Percentiles rank a stretch among this genome's conserved stretches.
Conservation (phyloP, 352 stramenopile genomes). For the Phytophthora agathidicida region DNA sequence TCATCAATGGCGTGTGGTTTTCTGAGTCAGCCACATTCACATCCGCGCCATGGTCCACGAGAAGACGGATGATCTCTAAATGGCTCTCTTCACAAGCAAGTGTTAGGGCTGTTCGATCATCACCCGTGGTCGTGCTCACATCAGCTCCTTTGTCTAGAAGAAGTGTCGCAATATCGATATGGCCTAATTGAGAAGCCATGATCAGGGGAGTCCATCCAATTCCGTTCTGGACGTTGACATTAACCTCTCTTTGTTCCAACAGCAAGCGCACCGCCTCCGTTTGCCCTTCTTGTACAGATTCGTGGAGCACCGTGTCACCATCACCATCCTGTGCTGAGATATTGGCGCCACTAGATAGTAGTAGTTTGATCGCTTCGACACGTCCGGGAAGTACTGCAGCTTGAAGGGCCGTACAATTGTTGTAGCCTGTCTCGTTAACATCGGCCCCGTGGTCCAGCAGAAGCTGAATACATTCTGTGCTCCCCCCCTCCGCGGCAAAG, state of each 20-base stretch:
- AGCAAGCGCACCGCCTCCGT: background rate
- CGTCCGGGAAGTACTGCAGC: background rate
- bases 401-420: conserved; percentile 4
- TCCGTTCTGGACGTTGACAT: background rate
- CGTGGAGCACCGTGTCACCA: conserved; percentile 4
- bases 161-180: conserved; percentile 9
- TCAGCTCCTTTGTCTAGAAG: conserved; percentile 5
- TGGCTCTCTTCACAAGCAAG: conserved; percentile 10
- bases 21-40: conserved; percentile 3
- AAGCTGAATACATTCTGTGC: background rate
- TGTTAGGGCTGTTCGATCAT: background rate
- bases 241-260: background rate
- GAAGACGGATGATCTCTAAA: conserved; percentile 6
- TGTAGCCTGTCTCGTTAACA: background rate
- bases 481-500: background rate
- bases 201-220: conserved; percentile 12
- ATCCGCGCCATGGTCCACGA: conserved; percentile 7
- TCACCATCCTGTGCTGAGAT: background rate
- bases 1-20: conserved; percentile 8
- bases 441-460: conserved; percentile 13
- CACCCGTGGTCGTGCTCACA: background rate
- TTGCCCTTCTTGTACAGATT: background rate
- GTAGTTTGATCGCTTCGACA: conserved; percentile 1
- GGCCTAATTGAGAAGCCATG: conserved; percentile 2
- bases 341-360: background rate